Percentiles rank a stretch among this genome's conserved stretches.
Evolutionary conservation across 2,329 filamentous ascomycete genomes (phyloP).

Genomic region (Tolypocladium ovalisporum): DNA sequence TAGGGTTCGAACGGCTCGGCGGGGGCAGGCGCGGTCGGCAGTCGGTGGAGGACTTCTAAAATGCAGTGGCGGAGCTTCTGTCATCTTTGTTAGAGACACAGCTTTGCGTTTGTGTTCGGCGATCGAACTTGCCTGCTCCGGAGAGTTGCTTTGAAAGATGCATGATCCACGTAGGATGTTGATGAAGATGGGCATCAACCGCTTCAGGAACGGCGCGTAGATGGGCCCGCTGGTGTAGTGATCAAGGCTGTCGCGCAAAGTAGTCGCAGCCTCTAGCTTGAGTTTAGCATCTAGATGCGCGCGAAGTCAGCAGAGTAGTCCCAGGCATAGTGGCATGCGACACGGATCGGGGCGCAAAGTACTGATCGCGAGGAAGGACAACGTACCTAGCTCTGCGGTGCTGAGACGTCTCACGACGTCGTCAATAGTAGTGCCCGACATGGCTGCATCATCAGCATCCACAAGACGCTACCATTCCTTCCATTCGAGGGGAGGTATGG

Average conservation of each 20-base stretch:
- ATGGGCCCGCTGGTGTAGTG: conserved; percentile 68
- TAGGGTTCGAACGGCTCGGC: conserved; percentile 78
- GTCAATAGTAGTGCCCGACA: conserved; percentile 51
- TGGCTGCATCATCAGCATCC: conserved; percentile 39
- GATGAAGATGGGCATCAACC: conserved; percentile 83
- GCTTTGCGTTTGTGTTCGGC: background rate
- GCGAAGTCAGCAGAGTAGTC: background rate
- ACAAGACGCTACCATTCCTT: conserved; percentile 20
- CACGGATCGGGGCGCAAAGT: background rate
- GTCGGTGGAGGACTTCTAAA: conserved; percentile 85
- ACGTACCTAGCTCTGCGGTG: conserved; percentile 43
- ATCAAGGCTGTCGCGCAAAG: conserved; percentile 86
- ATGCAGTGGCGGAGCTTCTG: conserved; percentile 86
- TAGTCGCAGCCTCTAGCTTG: conserved; percentile 72
- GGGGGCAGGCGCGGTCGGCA: conserved; percentile 61
- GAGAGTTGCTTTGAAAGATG: conserved; percentile 81
- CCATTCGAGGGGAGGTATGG: conserved; percentile 20
- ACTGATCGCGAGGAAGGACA: background rate
- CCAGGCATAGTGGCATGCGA: background rate
- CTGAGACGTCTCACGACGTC: conserved; percentile 52
- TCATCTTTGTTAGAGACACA: conserved; percentile 7
- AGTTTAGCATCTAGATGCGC: conserved; percentile 57
- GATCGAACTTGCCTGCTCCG: conserved; percentile 62
- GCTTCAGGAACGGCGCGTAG: conserved; percentile 74
- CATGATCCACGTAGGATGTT: conserved; percentile 75